phyloP scores from a whole-genome alignment of 2,329 filamentous ascomycete species.

The Phialophora macrospora region DNA sequence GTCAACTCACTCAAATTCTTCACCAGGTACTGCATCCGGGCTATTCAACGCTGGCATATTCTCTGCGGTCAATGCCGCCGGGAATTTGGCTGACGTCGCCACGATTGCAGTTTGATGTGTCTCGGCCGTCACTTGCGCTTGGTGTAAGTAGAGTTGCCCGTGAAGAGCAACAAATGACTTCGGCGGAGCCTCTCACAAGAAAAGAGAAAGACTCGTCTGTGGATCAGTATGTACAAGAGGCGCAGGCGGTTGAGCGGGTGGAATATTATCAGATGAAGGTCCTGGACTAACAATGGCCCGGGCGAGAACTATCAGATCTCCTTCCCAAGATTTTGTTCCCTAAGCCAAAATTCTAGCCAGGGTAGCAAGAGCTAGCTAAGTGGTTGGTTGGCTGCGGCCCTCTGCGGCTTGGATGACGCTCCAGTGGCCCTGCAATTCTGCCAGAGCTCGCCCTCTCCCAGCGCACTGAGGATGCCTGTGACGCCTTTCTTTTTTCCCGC shows the following conservation, averaged over 20 bases:
- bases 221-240: not conserved
- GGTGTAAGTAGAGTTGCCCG: slow-evolving; percentile 2
- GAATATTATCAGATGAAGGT: slow-evolving; percentile 21
- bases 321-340: slow-evolving; percentile 31
- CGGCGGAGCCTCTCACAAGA: not conserved
- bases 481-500: not conserved
- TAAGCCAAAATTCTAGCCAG: slow-evolving; percentile 3
- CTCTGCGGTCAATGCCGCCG: slow-evolving; percentile 40
- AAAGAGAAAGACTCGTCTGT: slow-evolving; percentile 1
- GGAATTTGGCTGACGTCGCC: slow-evolving; percentile 40
- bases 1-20: slow-evolving; percentile 57
- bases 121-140: slow-evolving; percentile 8
- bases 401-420: slow-evolving; percentile 23
- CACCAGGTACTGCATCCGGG: slow-evolving; percentile 48
- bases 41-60: slow-evolving; percentile 38
- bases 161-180: slow-evolving; percentile 8
- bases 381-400: slow-evolving; percentile 10
- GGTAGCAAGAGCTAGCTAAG: slow-evolving; percentile 16
- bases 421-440: slow-evolving; percentile 6
- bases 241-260: slow-evolving; percentile 13
- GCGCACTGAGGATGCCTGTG: slow-evolving; percentile 1
- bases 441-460: not conserved
- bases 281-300: slow-evolving; percentile 21
- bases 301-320: slow-evolving; percentile 25
- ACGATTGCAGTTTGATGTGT: slow-evolving; percentile 32